Evolutionary conservation across 2,329 filamentous ascomycete species (phyloP).

Genomic region (Scortechinia acanthostroma): DNA sequence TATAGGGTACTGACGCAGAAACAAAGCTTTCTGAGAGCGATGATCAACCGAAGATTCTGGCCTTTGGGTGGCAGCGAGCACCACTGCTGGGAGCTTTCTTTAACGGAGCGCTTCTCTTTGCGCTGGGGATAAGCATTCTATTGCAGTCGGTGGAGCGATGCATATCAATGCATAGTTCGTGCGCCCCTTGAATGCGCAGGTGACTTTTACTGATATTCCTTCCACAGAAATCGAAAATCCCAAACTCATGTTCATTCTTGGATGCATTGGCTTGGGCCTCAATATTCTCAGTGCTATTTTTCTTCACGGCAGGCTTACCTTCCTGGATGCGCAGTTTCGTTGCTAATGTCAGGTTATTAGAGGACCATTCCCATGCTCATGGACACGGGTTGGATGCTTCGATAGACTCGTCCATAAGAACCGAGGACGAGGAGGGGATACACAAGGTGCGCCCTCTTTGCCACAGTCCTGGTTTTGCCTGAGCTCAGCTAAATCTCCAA

Average conservation of each 20-base stretch:
- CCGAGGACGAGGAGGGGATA: background rate
- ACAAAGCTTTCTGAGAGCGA: constrained; percentile 52
- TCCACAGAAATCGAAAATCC: constrained; percentile 59
- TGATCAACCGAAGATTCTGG: constrained; percentile 47
- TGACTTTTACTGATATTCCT: too few relatives aligned
- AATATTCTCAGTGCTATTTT: constrained; percentile 63
- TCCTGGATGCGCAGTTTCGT: too few relatives aligned
- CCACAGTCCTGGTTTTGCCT: constrained; percentile 6
- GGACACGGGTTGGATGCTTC: constrained; percentile 18
- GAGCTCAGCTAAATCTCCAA: too few relatives aligned
- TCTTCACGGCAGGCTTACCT: constrained; percentile 62
- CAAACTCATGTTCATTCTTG: constrained; percentile 61
- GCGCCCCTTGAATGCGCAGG: too few relatives aligned
- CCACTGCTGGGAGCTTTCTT: constrained; percentile 73
- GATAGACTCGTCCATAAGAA: background rate
- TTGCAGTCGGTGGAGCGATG: constrained; percentile 70
- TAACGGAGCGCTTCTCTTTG: constrained; percentile 70
- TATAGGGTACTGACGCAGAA: too few relatives aligned
- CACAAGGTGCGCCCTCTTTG: background rate
- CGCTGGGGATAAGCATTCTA: constrained; percentile 65
- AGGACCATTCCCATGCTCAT: constrained; percentile 24
- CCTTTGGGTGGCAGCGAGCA: constrained; percentile 73
- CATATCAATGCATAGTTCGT: constrained; percentile 42
- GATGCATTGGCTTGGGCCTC: constrained; percentile 55
- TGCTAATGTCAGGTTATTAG: too few relatives aligned